Evolutionary conservation across 2,329 filamentous ascomycete genomes (phyloP).

Genomic region (Cladosporium sp.): DNA sequence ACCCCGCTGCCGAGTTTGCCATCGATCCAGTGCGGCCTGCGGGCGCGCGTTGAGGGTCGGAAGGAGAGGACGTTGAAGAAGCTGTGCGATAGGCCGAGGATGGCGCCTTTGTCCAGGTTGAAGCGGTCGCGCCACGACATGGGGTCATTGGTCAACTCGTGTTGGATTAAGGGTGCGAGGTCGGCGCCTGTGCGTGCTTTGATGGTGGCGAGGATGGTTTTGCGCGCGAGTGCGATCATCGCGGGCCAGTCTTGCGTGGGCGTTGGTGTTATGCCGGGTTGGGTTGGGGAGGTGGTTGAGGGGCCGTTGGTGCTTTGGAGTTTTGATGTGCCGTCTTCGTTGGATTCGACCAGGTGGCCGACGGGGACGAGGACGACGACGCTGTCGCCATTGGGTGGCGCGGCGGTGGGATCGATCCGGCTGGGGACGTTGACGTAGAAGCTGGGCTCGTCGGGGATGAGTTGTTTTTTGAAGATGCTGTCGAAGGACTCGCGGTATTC

Average conservation of each 20-base stretch:
- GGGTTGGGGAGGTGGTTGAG: constrained; percentile 20
- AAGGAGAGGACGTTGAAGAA: constrained; percentile 72
- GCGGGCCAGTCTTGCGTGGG: constrained; percentile 56
- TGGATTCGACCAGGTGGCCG: constrained; percentile 54
- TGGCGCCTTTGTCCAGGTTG: constrained; percentile 72
- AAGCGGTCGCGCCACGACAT: constrained; percentile 61
- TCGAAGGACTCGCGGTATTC: constrained; percentile 71
- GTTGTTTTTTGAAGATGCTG: constrained; percentile 66
- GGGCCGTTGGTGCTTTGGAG: constrained; percentile 7
- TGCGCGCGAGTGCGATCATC: constrained; percentile 57
- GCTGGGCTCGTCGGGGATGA: constrained; percentile 63
- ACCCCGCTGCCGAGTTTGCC: constrained; percentile 24
- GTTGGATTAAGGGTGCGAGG: constrained; percentile 47
- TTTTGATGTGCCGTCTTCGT: too few species aligned
- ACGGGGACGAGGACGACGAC: constrained; percentile 69
- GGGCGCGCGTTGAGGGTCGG: constrained; percentile 57
- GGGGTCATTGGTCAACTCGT: constrained; percentile 65
- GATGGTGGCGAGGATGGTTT: constrained; percentile 59
- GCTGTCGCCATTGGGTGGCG: constrained; percentile 60
- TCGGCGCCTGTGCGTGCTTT: constrained; percentile 55
- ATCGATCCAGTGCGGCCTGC: constrained; percentile 42
- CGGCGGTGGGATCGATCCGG: constrained; percentile 63
- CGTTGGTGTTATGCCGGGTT: constrained; percentile 36
- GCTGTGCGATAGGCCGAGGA: constrained; percentile 65
- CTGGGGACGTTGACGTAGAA: constrained; percentile 77